Evolutionary conservation across 2,329 filamentous ascomycete genomes (phyloP).

Genomic region (Stachybotrys elegans): DNA sequence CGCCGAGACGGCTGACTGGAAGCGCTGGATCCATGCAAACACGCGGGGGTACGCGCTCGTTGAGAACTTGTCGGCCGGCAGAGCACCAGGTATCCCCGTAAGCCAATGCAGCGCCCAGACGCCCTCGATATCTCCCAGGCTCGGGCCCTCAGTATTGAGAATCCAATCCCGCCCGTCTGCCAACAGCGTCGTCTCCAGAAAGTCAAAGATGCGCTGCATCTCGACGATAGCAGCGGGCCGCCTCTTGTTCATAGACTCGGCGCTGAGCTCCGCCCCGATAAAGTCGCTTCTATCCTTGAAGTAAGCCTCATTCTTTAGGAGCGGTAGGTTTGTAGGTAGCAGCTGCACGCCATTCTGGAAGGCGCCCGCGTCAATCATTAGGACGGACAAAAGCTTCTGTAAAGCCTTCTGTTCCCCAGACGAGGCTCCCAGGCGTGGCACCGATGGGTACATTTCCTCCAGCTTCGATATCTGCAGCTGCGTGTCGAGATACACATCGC

Average conservation of each 20-base stretch:
- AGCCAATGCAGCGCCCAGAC: slow-evolving; percentile 68
- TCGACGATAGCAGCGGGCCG: slow-evolving; percentile 53
- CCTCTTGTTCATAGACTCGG: slow-evolving; percentile 16
- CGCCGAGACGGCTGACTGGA: slow-evolving; percentile 40
- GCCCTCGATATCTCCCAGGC: slow-evolving; percentile 63
- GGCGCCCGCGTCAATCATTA: slow-evolving; percentile 51
- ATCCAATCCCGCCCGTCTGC: slow-evolving; percentile 65
- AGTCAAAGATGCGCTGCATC: slow-evolving; percentile 46
- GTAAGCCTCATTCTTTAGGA: slow-evolving; percentile 54
- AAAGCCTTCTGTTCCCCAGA: slow-evolving; percentile 37
- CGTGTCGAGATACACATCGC: slow-evolving; percentile 65
- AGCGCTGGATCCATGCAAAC: slow-evolving; percentile 61
- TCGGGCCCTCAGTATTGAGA: slow-evolving; percentile 44
- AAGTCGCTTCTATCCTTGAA: slow-evolving; percentile 48
- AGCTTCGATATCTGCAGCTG: slow-evolving; percentile 63
- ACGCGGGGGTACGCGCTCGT: slow-evolving; percentile 50
- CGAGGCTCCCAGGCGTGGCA: slow-evolving; percentile 30
- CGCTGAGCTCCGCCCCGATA: slow-evolving; percentile 19
- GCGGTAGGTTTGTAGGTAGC: slow-evolving; percentile 50
- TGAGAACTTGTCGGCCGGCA: slow-evolving; percentile 49
- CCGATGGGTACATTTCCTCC: slow-evolving; percentile 47
- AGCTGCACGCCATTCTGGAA: slow-evolving; percentile 49
- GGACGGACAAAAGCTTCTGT: slow-evolving; percentile 50
- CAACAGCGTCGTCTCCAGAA: slow-evolving; percentile 59
- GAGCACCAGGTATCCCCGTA: slow-evolving; percentile 44